Percentiles rank a stretch among this genome's conserved stretches.
Evolutionary conservation across 1,284 basidiomycete species (phyloP).

Genomic region (Testicularia cyperi): DNA sequence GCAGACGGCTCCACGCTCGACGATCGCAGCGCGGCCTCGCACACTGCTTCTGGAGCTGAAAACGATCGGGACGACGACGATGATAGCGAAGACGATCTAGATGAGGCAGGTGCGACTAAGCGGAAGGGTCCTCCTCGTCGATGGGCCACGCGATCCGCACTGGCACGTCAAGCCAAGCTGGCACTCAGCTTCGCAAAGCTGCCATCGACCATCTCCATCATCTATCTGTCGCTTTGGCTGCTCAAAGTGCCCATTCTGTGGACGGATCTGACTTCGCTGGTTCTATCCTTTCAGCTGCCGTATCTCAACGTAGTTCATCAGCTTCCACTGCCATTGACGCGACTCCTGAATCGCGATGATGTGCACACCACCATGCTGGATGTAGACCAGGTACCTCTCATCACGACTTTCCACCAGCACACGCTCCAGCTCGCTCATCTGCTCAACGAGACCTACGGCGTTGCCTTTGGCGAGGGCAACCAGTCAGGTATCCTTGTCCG

Average conservation of each 20-base stretch:
- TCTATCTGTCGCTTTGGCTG: conserved; percentile 42
- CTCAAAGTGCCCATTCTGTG: conserved; percentile 44
- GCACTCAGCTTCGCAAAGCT: conserved; percentile 17
- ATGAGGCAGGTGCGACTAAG: no score
- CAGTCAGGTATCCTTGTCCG: conserved; percentile 78
- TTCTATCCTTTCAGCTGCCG: conserved; percentile 74
- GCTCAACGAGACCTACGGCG: conserved; percentile 65
- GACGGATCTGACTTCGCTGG: conserved; percentile 60
- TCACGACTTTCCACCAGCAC: conserved; percentile 67
- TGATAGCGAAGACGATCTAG: no score
- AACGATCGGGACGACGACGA: no score
- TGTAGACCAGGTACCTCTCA: conserved; percentile 68
- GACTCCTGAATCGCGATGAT: conserved; percentile 66
- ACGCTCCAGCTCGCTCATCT: conserved; percentile 69
- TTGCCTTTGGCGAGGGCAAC: conserved; percentile 78
- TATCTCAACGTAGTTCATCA: conserved; percentile 74
- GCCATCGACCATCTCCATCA: conserved; percentile 35
- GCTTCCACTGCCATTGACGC: conserved; percentile 69
- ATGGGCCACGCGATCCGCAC: no score
- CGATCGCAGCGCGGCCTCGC: no score
- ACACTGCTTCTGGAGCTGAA: no score
- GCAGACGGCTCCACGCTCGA: no score
- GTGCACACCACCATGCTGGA: conserved; percentile 34
- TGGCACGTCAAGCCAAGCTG: no score
- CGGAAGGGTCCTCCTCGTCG: no score